Evolutionary conservation across 805 yeast species (phyloP), one percentile per base, ranked within the genome.

Genomic region (Kluyveromyces aestuarii): DNA sequence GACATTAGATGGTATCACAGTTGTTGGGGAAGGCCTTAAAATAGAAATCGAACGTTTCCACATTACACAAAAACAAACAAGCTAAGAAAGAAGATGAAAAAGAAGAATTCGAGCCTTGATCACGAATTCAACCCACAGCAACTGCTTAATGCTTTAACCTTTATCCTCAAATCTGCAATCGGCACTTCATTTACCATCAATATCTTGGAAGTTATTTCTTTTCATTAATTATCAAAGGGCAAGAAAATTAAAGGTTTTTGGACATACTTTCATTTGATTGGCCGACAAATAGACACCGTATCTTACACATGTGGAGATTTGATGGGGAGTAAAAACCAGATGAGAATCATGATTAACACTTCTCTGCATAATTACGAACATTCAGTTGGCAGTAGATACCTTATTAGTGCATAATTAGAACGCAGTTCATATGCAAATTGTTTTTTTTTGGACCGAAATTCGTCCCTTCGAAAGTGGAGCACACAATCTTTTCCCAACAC

Each of bases 41-140:
- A 60, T 46, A 16, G 62, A 54, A n/a, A 58, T 53, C 4, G 52
- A 54, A 44, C 60, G 52, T 41, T 43, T 54, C 30, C 48, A 37
- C 38, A 44, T 44, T 37, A 19, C n/a, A 17, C 40, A 37, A 37
- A 37, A 21, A 21, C 25, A 21, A 21, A 21, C 6, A 21, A 21
- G 25, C 25, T 21, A 21, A 21, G 25, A 21, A 21, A 21, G 25
- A 21, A 4, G 25, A 21, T 21, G 25, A 21, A 21, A 30, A 10
- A 30, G 7, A 30, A 30, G 14, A 30, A 30, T 30, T 30, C 14
- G 35, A 7, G 35, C 11, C 35, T 30, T 30, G 35, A 11, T 5
- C 14, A 30, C 14, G 14, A 30, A 30, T 8, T 30, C 35, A 30
- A 30, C 35, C 11, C 35, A 30, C 11, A 11, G 11, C 35, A 30